Evolutionary conservation across 148 eudicot species (phyloP).

Genomic region (Bassia scoparia): DNA sequence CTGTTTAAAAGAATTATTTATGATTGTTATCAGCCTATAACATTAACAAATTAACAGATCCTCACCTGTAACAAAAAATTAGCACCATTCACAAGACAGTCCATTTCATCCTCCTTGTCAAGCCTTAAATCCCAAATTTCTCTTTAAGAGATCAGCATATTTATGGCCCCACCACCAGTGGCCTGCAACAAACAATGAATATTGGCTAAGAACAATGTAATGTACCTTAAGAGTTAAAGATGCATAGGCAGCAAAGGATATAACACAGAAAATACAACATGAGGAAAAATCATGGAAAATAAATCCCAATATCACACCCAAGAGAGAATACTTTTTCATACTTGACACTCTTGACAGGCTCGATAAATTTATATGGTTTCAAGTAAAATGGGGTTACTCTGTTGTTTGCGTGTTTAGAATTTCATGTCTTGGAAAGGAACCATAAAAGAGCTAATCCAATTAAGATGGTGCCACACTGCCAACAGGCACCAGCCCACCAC

Average conservation of each 20-base stretch:
- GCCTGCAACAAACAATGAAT: conserved; percentile 54
- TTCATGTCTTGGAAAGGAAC: neutral
- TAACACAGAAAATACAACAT: neutral
- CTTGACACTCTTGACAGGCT: neutral
- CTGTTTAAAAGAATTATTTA: neutral
- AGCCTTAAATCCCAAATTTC: conserved; percentile 63
- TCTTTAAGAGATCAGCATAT: conserved; percentile 75
- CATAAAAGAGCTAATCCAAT: neutral
- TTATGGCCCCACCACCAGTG: conserved; percentile 95
- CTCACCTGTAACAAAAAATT: conserved; percentile 86
- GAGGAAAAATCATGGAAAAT: neutral
- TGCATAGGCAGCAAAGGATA: too few relatives aligned
- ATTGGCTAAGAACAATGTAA: conserved; percentile 11
- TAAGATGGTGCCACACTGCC: neutral
- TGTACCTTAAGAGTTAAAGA: too few relatives aligned
- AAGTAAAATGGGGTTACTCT: neutral
- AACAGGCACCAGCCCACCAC: too few relatives aligned
- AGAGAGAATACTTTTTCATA: neutral
- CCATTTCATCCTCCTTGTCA: conserved; percentile 96
- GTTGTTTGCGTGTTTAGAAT: neutral
- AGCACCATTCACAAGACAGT: conserved; percentile 80
- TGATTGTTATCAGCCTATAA: neutral
- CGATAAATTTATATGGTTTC: neutral
- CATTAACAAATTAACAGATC: conserved; percentile 4
- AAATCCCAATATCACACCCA: neutral